Evolutionary conservation across 2,329 filamentous ascomycete genomes (phyloP), one percentile per base, ranked within the genome.

Genomic region (Xylaria sp.): DNA sequence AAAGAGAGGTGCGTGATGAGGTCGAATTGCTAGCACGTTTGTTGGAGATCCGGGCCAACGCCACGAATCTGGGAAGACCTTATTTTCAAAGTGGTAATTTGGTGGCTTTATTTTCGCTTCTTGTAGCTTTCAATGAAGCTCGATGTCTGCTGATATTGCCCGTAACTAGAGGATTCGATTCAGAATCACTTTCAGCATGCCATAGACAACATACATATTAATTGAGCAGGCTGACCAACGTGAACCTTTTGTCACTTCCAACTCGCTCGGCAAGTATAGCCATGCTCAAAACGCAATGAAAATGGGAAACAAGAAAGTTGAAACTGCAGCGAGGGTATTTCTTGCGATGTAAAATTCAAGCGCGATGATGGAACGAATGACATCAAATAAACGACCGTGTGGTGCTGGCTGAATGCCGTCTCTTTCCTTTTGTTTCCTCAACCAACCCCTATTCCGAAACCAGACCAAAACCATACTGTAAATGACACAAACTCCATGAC

Each of bases 261-360:
- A 47, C 40, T 60, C 60, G 50, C 51, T 48, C 58, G 42, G 50
- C 55, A 44, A 47, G 25, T 60, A 51, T n/a, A 29, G 51, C 50
- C 32, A 61, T 51, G 50, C 60, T 66, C 23, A 40, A 40, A 35
- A 65, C 29, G 55, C 42, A 63, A 55, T 44, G 25, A 64, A 44
- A 57, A 66, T 40, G 57, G 21, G 50, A 63, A 65, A 65, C 21
- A 58, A 63, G 60, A 54, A 68, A 61, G 63, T 67, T 64, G 69
- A 75, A 74, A 71, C 71, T 51, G 74, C 70, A 75, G 74, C 72
- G 74, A 75, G 75, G 75, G 74, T 77, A 77, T 77, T 72, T 74
- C 68, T 71, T 76, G 73, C 70, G 65, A 69, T n/a, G 66, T 62
- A 50, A 42, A 70, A 66, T 60, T 61, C 60, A 63, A 69, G 44